Conservation (phyloP, 139 green algal genomes). For the Micromonas commoda region DNA sequence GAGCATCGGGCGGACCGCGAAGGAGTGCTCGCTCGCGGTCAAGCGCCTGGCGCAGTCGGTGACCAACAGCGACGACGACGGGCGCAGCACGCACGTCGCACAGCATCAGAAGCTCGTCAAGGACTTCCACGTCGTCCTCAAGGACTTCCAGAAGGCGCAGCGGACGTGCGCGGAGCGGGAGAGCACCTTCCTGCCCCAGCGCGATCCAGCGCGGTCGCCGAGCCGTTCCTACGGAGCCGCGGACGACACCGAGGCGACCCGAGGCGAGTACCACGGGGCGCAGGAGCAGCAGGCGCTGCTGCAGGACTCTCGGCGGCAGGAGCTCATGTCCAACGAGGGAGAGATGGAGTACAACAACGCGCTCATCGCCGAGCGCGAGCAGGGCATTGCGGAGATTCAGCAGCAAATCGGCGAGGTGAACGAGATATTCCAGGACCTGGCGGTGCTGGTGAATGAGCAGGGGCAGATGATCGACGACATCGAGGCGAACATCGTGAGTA, state of each 20-base stretch:
- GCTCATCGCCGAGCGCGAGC: slow-evolving; percentile 48
- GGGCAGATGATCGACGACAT: slow-evolving; percentile 51
- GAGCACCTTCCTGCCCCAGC: slow-evolving; percentile 15
- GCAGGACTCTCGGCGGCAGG: neutral
- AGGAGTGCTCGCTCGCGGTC: slow-evolving; percentile 29
- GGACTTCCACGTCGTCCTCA: slow-evolving; percentile 42
- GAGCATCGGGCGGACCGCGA: slow-evolving; percentile 34
- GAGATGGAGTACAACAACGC: slow-evolving; percentile 45
- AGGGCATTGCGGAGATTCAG: slow-evolving; percentile 51
- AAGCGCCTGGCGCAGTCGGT: slow-evolving; percentile 3
- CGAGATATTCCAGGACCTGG: slow-evolving; percentile 57
- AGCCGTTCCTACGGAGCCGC: neutral
- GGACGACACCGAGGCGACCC: neutral
- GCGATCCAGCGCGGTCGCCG: neutral
- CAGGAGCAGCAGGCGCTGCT: neutral
- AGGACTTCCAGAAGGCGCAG: slow-evolving; percentile 45
- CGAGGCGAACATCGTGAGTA: slow-evolving; percentile 46
- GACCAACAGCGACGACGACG: slow-evolving; percentile 1
- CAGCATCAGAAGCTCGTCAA: slow-evolving; percentile 40
- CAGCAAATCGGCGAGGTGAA: slow-evolving; percentile 56
- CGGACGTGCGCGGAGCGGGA: slow-evolving; percentile 37
- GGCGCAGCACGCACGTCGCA: slow-evolving; percentile 6
- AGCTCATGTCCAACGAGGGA: neutral
- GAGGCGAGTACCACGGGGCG: neutral
- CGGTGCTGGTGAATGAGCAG: slow-evolving; percentile 53